Conservation (phyloP, 345 rosid species). For the Diplotaxis tenuifolia region DNA sequence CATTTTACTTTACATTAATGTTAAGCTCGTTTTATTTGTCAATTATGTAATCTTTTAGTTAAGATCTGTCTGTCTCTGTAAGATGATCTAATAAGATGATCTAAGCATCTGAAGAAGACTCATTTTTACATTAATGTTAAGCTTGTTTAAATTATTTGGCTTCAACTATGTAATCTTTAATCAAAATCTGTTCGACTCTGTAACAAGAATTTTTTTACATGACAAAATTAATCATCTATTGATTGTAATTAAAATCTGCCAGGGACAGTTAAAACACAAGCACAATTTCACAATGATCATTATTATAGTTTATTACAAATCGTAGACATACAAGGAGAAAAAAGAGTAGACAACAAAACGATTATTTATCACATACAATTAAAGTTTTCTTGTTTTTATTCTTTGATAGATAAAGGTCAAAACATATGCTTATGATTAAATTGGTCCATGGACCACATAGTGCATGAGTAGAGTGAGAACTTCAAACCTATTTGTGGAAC, state of each 20-base stretch:
- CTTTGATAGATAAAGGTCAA: background rate
- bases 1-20: background rate
- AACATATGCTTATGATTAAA: background rate
- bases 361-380: background rate
- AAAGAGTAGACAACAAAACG: background rate
- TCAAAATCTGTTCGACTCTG: background rate
- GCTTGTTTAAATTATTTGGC: background rate
- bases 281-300: background rate
- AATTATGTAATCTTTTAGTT: background rate
- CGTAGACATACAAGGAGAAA: background rate
- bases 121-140: background rate
- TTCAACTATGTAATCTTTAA: background rate
- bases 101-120: slow-evolving; percentile 35
- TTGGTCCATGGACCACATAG: background rate
- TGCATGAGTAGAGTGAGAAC: background rate
- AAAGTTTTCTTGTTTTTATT: background rate
- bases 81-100: slow-evolving; percentile 43
- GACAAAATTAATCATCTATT: no score
- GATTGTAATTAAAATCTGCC: background rate
- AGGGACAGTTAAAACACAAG: background rate
- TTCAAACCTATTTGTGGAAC: slow-evolving; percentile 10
- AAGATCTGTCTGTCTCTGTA: background rate
- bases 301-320: background rate
- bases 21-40: background rate
- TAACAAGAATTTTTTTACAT: background rate